Evolutionary conservation across 495 filamentous ascomycete species (phyloP), one percentile per base, ranked within the genome.

Genomic region (Trypethelium eluteriae): DNA sequence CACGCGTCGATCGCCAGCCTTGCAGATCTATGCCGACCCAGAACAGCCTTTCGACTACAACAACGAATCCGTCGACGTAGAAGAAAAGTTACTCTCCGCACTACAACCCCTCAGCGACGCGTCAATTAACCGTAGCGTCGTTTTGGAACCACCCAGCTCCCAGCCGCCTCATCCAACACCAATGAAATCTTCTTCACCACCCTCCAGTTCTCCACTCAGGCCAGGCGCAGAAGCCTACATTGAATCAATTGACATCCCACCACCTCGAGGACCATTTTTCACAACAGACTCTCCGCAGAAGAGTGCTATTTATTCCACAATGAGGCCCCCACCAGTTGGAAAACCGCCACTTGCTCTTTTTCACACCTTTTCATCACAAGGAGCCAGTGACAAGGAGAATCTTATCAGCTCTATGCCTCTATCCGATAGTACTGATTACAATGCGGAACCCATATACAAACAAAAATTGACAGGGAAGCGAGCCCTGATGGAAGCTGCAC

Each of bases 261-360:
- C 90, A 3, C 91, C 92, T 25, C 73, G 77, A 66, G 78, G 81
- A 64, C 80, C 84, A 47, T 79, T 77, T 66, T 88, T 89, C 70
- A 81, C 81, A 61, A 96, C 91, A n/a, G 92, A 94, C 77, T 94
- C 92, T 14, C 90, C 89, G 38, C 79, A 86, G 71, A 96, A 96
- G 81, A 91, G 89, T 39, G 39, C 67, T 4, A 56, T 63, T 2
- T 70, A 69, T 63, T 71, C 70, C 69, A 68, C 68, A n/a, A 67
- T 69, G 62, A 71, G 69, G 78, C 41, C 59, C 57, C 59, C 65
- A 50, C 18, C 16, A 32, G 67, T 69, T 53, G 56, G 66, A 18
- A 53, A 84, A 70, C 83, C 85, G 34, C 84, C 89, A 67, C 86
- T 85, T 70, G 82, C 85, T 90, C 34, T 86, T 86, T 53, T 53